These are phyloP conservation scores for Cryptococcus depauperatus DNA, from an alignment of 1,284 basidiomycete genomes.

Conservation along the genomic window DNA sequence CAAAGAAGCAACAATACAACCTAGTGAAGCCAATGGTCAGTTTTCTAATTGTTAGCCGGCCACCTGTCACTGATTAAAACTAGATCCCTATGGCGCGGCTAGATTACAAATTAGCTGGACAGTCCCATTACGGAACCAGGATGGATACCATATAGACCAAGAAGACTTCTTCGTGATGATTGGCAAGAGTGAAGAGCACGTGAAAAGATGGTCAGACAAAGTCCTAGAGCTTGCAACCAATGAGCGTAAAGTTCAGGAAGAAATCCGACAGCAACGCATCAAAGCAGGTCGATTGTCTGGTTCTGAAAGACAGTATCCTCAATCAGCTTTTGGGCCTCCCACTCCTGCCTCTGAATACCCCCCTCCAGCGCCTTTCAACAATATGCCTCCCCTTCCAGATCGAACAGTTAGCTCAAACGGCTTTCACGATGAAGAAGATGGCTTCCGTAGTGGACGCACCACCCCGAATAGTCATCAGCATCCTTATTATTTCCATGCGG, in stretches of 20 bases:
- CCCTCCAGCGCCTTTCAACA: conserved; percentile 15
- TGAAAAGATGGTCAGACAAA: conserved; percentile 82
- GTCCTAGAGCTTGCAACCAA: conserved; percentile 76
- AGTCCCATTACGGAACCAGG: conserved; percentile 20
- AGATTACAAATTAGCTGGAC: conserved; percentile 38
- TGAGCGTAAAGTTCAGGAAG: conserved; percentile 44
- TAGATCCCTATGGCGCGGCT: conserved; percentile 21
- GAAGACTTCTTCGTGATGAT: conserved; percentile 88
- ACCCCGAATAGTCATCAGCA: conserved; percentile 48
- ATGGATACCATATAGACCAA: conserved; percentile 21
- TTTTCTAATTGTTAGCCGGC: conserved; percentile 22
- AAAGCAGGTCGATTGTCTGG: conserved; percentile 22
- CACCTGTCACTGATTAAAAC: background rate
- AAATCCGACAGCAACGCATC: conserved; percentile 49
- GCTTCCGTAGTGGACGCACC: conserved; percentile 23
- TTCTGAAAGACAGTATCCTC: conserved; percentile 16
- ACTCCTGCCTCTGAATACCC: conserved; percentile 34
- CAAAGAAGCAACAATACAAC: conserved; percentile 52
- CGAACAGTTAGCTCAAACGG: conserved; percentile 1
- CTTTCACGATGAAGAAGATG: conserved; percentile 28
- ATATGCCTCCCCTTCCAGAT: conserved; percentile 17
- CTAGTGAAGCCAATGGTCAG: conserved; percentile 56
- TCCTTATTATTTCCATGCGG: conserved; percentile 41
- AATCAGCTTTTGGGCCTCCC: conserved; percentile 33
- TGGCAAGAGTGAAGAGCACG: conserved; percentile 85